Evolutionary conservation across 1,284 basidiomycete genomes (phyloP).

Genomic region (Pseudomicrostroma phylloplanum): DNA sequence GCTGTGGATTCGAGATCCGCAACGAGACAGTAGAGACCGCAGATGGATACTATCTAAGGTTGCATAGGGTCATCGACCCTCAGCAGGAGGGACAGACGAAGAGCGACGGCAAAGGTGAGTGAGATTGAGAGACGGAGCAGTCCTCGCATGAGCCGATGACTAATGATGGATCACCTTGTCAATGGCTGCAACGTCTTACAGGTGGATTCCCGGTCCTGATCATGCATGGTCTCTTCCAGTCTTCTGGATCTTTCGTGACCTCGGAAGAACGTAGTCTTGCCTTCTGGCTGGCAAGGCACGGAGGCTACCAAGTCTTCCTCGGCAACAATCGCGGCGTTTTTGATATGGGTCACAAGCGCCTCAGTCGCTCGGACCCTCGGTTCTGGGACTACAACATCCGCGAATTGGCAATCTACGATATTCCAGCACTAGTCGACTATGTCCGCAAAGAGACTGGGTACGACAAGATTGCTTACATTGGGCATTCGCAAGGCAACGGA

Average conservation of each 20-base stretch:
- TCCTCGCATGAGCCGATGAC: background rate
- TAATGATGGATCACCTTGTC: too few species aligned
- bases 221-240: conserved; percentile 62
- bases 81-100: conserved; percentile 49
- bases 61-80: conserved; percentile 58
- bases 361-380: conserved; percentile 56
- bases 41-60: conserved; percentile 59
- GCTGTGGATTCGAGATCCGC: conserved; percentile 59
- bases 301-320: conserved; percentile 60
- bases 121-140: background rate
- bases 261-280: conserved; percentile 61
- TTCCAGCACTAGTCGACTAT: conserved; percentile 60
- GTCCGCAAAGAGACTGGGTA: conserved; percentile 59
- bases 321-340: conserved; percentile 62
- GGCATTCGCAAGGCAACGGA: conserved; percentile 60
- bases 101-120: conserved; percentile 53
- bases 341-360: conserved; percentile 59
- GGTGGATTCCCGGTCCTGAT: conserved; percentile 61
- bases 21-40: conserved; percentile 60
- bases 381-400: conserved; percentile 65
- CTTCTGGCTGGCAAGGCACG: conserved; percentile 60
- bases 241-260: conserved; percentile 61
- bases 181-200: background rate
- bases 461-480: conserved; percentile 58
- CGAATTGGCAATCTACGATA: conserved; percentile 61